Conservation (phyloP, 768 basidiomycete genomes). For the Auricularia sp. region DNA sequence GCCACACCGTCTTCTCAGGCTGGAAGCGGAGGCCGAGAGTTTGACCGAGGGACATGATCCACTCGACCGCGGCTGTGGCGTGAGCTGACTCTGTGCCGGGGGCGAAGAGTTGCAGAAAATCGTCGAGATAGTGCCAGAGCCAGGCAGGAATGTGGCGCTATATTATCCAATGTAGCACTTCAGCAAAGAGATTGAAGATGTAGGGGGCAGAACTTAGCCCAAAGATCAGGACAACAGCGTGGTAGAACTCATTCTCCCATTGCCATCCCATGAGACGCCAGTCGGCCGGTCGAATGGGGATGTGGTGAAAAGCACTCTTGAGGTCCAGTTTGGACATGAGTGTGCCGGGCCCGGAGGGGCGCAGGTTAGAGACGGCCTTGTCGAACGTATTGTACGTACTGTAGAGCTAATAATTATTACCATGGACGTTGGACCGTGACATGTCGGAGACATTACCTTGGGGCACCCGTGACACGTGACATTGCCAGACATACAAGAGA, state of each 20-base stretch:
- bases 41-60: conserved; percentile 20
- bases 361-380: conserved; percentile 12
- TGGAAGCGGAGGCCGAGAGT: conserved; percentile 25
- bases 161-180: conserved; percentile 34
- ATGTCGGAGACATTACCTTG: too few relatives aligned
- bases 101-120: conserved; percentile 20
- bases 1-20: conserved; percentile 17
- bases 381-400: conserved; percentile 21
- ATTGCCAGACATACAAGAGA: too few relatives aligned
- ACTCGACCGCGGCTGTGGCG: conserved; percentile 12
- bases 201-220: conserved; percentile 26
- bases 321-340: conserved; percentile 29
- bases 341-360: conserved; percentile 17
- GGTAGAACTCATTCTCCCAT: conserved; percentile 23
- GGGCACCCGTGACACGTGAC: too few relatives aligned
- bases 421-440: too few relatives aligned
- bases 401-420: too few relatives aligned
- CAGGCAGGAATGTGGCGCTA: conserved; percentile 22
- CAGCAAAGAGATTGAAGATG: conserved; percentile 32
- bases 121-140: conserved; percentile 27
- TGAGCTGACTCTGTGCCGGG: conserved; percentile 12
- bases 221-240: conserved; percentile 24
- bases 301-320: conserved; percentile 28
- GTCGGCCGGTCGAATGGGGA: conserved; percentile 22
- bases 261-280: conserved; percentile 26